phyloP scores from a whole-genome alignment of 129 eudicot species.

The Chrysanthemum makinoi region DNA sequence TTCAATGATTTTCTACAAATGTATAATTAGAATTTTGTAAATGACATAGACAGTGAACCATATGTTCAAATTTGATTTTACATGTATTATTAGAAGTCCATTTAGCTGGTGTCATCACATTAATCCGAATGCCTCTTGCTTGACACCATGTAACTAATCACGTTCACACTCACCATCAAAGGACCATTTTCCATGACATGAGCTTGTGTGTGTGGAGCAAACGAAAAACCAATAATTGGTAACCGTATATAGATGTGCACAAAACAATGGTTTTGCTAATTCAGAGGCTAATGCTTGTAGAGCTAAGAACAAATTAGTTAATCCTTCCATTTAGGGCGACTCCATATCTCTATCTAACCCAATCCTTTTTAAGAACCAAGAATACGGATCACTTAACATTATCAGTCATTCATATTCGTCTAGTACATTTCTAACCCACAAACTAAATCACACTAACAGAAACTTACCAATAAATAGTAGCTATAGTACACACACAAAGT shows the following conservation, averaged over 20 bases:
- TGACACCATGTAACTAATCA: conserved; percentile 3
- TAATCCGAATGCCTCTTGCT: not conserved
- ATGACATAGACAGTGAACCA: no score
- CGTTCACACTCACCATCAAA: not conserved
- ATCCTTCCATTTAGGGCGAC: not conserved
- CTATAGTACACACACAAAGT: not conserved
- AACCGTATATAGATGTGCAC: not conserved
- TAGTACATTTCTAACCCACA: not conserved
- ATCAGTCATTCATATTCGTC: not conserved
- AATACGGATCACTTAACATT: not conserved
- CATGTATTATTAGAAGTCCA: not conserved
- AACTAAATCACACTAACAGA: not conserved
- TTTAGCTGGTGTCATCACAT: conserved; percentile 8
- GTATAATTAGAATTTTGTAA: not conserved
- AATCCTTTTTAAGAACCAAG: not conserved
- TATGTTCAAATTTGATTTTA: no score
- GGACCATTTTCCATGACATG: not conserved
- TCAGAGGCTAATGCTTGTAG: not conserved
- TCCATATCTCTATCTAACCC: no score
- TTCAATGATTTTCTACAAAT: not conserved
- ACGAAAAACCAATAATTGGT: not conserved
- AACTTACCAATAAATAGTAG: not conserved
- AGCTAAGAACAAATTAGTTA: not conserved
- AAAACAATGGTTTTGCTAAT: not conserved
- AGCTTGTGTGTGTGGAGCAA: not conserved